Conservation (phyloP, 2,329 filamentous ascomycete genomes). For the Ceratocystiopsis sp. region DNA sequence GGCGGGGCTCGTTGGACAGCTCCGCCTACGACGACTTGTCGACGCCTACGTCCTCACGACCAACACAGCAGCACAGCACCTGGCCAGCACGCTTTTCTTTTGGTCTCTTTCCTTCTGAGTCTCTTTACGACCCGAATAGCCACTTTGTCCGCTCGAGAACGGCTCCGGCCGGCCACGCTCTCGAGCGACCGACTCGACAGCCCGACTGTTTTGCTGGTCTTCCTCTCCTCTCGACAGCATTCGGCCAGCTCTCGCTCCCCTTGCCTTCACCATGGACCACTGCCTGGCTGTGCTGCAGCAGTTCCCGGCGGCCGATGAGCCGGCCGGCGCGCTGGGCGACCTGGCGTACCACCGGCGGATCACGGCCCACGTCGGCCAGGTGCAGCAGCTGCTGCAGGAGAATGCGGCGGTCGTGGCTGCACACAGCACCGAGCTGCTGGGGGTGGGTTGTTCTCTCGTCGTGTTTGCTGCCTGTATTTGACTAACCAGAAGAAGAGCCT, state of each 20-base stretch:
- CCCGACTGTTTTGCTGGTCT: not conserved
- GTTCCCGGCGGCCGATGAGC: constrained; percentile 18
- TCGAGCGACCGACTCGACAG: not conserved
- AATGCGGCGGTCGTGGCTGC: constrained; percentile 16
- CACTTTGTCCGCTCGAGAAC: not conserved
- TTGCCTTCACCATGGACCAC: constrained; percentile 18
- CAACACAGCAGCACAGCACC: too few relatives aligned
- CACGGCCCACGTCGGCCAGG: constrained; percentile 19
- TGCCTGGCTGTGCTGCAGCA: constrained; percentile 21
- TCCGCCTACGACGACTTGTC: too few relatives aligned
- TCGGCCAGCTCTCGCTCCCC: not conserved
- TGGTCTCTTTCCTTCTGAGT: too few relatives aligned
- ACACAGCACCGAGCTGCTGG: constrained; percentile 22
- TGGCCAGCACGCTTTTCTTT: too few relatives aligned
- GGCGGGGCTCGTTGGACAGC: too few relatives aligned
- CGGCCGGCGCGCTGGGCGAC: constrained; percentile 9
- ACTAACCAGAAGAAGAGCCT: constrained; percentile 19
- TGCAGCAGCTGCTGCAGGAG: constrained; percentile 22
- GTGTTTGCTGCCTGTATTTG: not conserved
- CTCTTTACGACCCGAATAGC: too few relatives aligned
- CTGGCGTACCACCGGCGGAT: constrained; percentile 24
- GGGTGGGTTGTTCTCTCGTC: constrained; percentile 16
- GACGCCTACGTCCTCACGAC: too few relatives aligned
- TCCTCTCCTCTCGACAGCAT: not conserved
- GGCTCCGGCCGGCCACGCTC: not conserved